Conservation (phyloP, 1,284 basidiomycete species). For the Puccinia sorghi region DNA sequence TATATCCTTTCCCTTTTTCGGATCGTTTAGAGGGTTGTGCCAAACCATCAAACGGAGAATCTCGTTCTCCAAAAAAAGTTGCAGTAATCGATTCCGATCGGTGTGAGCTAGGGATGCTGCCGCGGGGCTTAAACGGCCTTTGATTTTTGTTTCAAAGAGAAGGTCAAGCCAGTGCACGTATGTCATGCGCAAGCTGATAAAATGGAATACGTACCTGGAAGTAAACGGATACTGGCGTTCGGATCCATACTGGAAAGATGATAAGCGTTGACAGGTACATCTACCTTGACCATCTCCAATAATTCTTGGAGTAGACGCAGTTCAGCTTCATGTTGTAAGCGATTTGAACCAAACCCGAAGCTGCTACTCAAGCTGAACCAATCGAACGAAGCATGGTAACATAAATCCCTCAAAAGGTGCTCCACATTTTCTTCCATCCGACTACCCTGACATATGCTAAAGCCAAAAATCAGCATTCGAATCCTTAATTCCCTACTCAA, state of each 20-base stretch:
- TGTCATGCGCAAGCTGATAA: slow-evolving; percentile 64
- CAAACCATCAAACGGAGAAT: slow-evolving; percentile 82
- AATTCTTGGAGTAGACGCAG: slow-evolving; percentile 40
- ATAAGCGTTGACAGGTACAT: slow-evolving; percentile 45
- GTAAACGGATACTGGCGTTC: slow-evolving; percentile 8
- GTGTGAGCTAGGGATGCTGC: slow-evolving; percentile 62
- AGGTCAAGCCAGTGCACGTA: slow-evolving; percentile 60
- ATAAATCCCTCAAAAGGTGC: slow-evolving; percentile 69
- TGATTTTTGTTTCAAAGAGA: not conserved
- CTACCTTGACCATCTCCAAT: slow-evolving; percentile 35
- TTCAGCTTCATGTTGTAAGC: slow-evolving; percentile 44
- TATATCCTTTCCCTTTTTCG: slow-evolving; percentile 68
- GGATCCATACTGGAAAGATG: slow-evolving; percentile 29
- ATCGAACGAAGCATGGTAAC: slow-evolving; percentile 78
- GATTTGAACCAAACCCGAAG: slow-evolving; percentile 33
- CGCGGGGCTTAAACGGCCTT: slow-evolving; percentile 52
- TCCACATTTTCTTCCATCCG: slow-evolving; percentile 83
- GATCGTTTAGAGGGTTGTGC: slow-evolving; percentile 81
- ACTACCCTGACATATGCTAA: slow-evolving; percentile 86
- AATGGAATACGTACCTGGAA: slow-evolving; percentile 32
- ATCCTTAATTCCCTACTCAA: slow-evolving; percentile 86
- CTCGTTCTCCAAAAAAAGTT: slow-evolving; percentile 85
- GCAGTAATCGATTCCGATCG: slow-evolving; percentile 71
- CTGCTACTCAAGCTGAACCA: slow-evolving; percentile 71
- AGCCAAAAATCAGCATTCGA: slow-evolving; percentile 85